Base-by-base conservation (phyloP, 108 stramenopile species). In the Parietichytrium sp. region DNA sequence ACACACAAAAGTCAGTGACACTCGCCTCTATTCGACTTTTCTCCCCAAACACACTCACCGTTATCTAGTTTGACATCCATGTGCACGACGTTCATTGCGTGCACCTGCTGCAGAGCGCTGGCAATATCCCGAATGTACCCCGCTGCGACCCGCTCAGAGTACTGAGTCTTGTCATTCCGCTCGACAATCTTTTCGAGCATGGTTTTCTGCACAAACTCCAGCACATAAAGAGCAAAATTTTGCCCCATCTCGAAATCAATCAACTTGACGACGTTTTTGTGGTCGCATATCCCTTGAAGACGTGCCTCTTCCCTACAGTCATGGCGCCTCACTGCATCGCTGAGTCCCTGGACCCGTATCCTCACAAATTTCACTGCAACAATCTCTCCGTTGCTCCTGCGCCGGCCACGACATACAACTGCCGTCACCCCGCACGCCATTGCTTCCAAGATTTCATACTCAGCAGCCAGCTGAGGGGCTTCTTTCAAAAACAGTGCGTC, bases 301-400 rank as follows among this genome's bases (percentile, higher is more conserved):
- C 61, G 61, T 6, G 61, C 61, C 2, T 72, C 61, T 27, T 72
- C 61, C 61, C 45, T 72, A 42, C 61, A 72, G 61, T 72, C 61
- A 45, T 72, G 36, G 42, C 61, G 61, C 2, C 61, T 10, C 38
- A 42, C 33, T 42, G 36, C 61, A 42, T 72, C 61, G 61, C 61
- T 72, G 61, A 72, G 18, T 33, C 61, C 61, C 20, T 27, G 10
- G 33, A 72, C 61, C 61, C 45, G 61, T 13, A 72, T 72, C 6
- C 61, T 33, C 20, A 72, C 61, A 3, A 72, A 72, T 25, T 72
- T 72, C 6, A 72, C 38, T 38, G 61, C 61, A 23, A 72, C 61
- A 42, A 72, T 72, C 20, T 72, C 6, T 6, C 20, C 61, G 10
- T 33, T 72, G 38, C 45, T 72, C 38, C 36, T 31, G 33, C 12